A percentile compares a stretch with the other conserved stretches of the same genome.
Conservation (phyloP, 352 stramenopile species). For the Phytopythium litorale region DNA sequence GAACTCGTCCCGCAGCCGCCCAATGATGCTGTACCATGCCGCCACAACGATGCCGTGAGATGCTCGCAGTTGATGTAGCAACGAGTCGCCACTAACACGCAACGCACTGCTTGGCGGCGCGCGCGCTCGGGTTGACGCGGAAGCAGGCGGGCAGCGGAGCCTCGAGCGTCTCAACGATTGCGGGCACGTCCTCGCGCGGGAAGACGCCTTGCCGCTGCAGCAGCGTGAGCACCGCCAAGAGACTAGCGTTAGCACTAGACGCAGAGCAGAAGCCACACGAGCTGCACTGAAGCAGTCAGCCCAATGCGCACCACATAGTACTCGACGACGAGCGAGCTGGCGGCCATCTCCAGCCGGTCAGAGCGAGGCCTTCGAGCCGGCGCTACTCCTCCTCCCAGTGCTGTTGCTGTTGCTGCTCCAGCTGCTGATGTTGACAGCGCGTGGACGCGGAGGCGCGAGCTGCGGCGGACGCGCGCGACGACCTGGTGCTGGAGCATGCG, state of each 20-base stretch:
- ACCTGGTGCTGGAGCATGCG: neutral
- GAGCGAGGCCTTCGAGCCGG: neutral
- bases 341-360: neutral
- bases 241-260: slow-evolving; percentile 1
- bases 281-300: neutral
- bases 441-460: neutral
- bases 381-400: neutral
- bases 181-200: slow-evolving; percentile 25
- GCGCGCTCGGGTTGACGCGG: slow-evolving; percentile 49
- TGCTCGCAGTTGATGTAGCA: too few relatives aligned
- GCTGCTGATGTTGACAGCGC: neutral
- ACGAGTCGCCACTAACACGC: neutral
- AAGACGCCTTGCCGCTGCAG: slow-evolving; percentile 61
- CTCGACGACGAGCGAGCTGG: slow-evolving; percentile 37
- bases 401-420: neutral
- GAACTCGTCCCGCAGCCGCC: slow-evolving; percentile 41
- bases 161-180: slow-evolving; percentile 45
- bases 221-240: neutral
- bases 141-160: slow-evolving; percentile 68
- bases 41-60: neutral
- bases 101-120: slow-evolving; percentile 20
- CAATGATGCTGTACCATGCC: slow-evolving; percentile 30
- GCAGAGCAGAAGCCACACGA: neutral
- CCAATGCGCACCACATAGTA: slow-evolving; percentile 54
- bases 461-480: neutral